phyloP scores from a whole-genome alignment of 495 filamentous ascomycete species.

The Xylaria telfairii region DNA sequence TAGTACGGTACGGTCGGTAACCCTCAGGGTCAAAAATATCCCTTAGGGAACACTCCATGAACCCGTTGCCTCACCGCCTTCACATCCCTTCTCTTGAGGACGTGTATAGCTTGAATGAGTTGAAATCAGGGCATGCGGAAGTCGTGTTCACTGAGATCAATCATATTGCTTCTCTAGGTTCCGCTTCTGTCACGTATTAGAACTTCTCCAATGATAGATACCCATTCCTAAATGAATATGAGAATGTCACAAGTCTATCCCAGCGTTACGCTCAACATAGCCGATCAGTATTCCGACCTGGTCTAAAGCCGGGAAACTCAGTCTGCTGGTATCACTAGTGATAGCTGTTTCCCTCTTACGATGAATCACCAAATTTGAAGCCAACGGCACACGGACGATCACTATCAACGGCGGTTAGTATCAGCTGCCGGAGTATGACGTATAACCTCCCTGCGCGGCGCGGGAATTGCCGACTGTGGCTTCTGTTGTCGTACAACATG shows the following conservation, averaged over 20 bases:
- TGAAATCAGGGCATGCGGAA: background rate
- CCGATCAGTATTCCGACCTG: background rate
- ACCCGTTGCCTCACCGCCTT: background rate
- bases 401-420: background rate
- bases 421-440: background rate
- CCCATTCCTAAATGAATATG: background rate
- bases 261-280: background rate
- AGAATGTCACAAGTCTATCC: conserved; percentile 9
- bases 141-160: conserved; percentile 1
- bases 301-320: background rate
- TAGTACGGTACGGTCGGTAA: background rate
- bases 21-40: background rate
- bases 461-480: background rate
- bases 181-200: background rate
- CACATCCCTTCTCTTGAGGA: background rate
- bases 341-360: background rate
- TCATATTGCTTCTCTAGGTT: background rate
- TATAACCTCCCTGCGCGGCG: background rate
- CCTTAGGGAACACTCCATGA: background rate
- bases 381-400: background rate
- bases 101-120: background rate
- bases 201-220: background rate
- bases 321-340: background rate
- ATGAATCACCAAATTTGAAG: background rate
- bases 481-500: background rate